Base-by-base conservation (phyloP, 768 basidiomycete genomes). In the Gloeophyllum trabeum region DNA sequence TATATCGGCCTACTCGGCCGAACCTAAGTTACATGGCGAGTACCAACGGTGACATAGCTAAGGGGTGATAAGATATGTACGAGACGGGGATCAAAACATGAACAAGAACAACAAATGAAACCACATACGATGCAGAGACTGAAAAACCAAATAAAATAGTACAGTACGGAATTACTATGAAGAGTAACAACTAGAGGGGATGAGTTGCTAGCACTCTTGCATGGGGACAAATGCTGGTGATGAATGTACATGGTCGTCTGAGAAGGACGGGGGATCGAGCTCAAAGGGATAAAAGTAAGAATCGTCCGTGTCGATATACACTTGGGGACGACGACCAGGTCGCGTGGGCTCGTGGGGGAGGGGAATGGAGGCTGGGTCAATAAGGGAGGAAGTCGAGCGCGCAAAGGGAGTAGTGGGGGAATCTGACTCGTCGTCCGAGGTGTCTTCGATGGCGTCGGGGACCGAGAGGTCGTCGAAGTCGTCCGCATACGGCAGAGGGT, bases 341-440 rank as follows among this genome's bases (percentile, higher is more conserved):
- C 64, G 62, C 56, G 69, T 69, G 56, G 66, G 69, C 54, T 74
- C 75, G 38, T 60, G 54, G 30, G 71, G 67, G 41, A 73, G 65
- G 16, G 75, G 63, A 24, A 70, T 60, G 43, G 70, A 68, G 42
- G 73, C 64, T 39, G 72, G 64, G 54, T 77, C 73, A 35, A 66
- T 49, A 46, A 77, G 58, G 38, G 76, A 72, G 14, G 76, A 71
- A 49, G 65, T 67, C 32, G 81, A 81, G 48, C 68, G 67, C 50
- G 70, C 67, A 37, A 75, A 79, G 38, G 79, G 81, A 5, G 81
- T 79, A 6, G 73, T 70, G 6, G 68, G 73, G 4, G 72, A 63
- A 51, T 88, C 85, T 13, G 84, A 85, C 65, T 87, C 86, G 63
- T 88, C 85, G 62, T 88, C 86, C 35, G 85, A 88, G 26, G 71